Evolutionary conservation across 352 stramenopile genomes (phyloP), one percentile per base, ranked within the genome.

Genomic region (Globisporangium spinosum): DNA sequence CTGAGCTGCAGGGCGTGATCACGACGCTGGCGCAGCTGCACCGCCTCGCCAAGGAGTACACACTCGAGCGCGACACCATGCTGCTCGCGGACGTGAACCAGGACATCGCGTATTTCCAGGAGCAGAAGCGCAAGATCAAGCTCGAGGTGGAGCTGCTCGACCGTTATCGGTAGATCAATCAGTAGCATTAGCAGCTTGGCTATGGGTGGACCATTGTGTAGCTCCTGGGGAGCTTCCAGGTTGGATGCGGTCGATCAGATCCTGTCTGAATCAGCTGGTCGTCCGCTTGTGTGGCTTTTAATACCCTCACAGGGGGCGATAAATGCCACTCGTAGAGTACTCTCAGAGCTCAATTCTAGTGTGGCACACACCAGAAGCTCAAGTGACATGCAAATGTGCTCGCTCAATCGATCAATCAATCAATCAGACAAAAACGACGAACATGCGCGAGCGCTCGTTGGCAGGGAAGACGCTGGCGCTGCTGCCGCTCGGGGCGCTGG

Each of bases 401-500:
- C 38, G 40, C 43, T 22, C 13, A 15, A 40, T 23, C 17, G 9
- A n/a, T 45, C 13, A 15, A 40, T 25, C 17, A 15, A 20, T 43
- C 22, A 22, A 13, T 35, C 34, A 23, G 43, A 23, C 43, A 51
- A 9, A 15, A 47, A 20, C 35, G 12, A 47, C 38, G 29, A 60
- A 22, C 1, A 69, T 70, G 64, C 51, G 51, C 29, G 59, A 71
- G 60, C 67, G 67, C 43, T 80, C 76, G 57, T 38, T 79, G 35
- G 75, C 80, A 13, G 75, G 65, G 27, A 78, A 75, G 45, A 73
- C 73, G 68, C 69, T 95, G 55, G 58, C 70, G 67, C 70, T 85
- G 70, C 75, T 95, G 65, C 88, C 88, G 65, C 70, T 93, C 32
- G 80, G 61, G 51, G 69, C 71, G 8, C n/a, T 89, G n/a, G 80